Evolutionary conservation across 352 stramenopile genomes (phyloP), one percentile per base, ranked within the genome.

Genomic region (Pythium grandisporangium): DNA sequence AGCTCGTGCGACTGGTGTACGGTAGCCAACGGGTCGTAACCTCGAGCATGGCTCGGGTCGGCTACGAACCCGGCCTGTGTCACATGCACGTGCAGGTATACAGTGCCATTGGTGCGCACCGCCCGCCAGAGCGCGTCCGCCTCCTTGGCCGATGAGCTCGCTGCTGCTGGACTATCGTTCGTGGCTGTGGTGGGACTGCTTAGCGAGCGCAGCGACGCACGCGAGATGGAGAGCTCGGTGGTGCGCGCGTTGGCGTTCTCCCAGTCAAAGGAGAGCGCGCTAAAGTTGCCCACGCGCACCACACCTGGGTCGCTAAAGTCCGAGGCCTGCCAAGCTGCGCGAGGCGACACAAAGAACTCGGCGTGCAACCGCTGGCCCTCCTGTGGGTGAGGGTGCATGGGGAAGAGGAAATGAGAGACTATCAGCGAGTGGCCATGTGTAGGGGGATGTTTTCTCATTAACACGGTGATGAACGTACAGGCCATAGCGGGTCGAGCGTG

Each of bases 41-140:
- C 58, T 13, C 35, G 22, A 10, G 67, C 52, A n/a, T n/a, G n/a
- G 5, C 19, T 42, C 6, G 72, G 68, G 35, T 85, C 48, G 4
- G 70, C 48, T 3, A 69, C 78, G 23, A 66, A 66, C 2, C 64
- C 68, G 11, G 53, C 20, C 38, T 80, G 64, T 16, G 73, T 84
- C 45, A 86, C 68, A 42, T 89, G 76, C 6, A 85, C 70, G 30
- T 89, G 76, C 22, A 89, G 55, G 37, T 63, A 89, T 8, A 89
- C 63, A 1, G 70, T 81, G 17, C 52, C 45, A 25, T 89, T 89
- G 37, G 45, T 34, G 8, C 65, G 63, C 12, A 86, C 29, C 10
- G 57, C 48, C 3, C 42, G 44, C 75, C 70, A 84, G 0, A 81
- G 33, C 0, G 16, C 48, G 16, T 36, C 36, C 17, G 25, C 10